These are phyloP conservation scores for Ambrosiella xylebori DNA, from an alignment of 2,329 filamentous ascomycete species.

Conservation along the genomic window DNA sequence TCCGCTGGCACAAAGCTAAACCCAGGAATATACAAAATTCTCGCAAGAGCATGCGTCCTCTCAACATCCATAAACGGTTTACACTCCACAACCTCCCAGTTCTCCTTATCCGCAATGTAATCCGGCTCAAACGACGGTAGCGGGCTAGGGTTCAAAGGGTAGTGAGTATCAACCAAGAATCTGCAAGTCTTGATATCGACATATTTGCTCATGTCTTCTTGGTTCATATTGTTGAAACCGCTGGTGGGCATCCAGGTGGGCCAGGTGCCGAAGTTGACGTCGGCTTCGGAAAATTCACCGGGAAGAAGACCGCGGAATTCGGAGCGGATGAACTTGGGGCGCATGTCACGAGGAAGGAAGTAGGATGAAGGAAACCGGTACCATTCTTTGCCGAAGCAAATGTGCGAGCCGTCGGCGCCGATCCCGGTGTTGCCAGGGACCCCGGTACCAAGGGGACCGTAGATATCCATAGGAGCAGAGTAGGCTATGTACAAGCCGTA, in stretches of 20 bases:
- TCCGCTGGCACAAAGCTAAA: constrained; percentile 48
- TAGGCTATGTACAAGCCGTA: constrained; percentile 68
- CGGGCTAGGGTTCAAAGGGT: constrained; percentile 35
- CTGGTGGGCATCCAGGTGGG: constrained; percentile 62
- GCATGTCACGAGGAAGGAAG: constrained; percentile 68
- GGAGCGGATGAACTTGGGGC: constrained; percentile 76
- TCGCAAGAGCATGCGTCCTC: constrained; percentile 53
- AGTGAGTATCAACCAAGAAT: constrained; percentile 78
- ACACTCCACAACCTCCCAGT: constrained; percentile 66
- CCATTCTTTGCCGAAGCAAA: constrained; percentile 95
- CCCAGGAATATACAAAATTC: constrained; percentile 70
- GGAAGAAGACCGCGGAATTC: constrained; percentile 80
- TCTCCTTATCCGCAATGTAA: constrained; percentile 53
- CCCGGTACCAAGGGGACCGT: constrained; percentile 45
- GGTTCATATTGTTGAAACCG: constrained; percentile 85
- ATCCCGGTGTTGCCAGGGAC: constrained; percentile 30
- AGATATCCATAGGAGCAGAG: constrained; percentile 58
- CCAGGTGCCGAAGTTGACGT: constrained; percentile 52
- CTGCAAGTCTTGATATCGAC: constrained; percentile 57
- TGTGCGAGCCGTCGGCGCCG: constrained; percentile 43
- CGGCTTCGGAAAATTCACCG: constrained; percentile 70
- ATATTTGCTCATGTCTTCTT: constrained; percentile 78
- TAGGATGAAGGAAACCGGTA: constrained; percentile 93
- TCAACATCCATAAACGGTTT: constrained; percentile 64
- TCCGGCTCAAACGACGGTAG: constrained; percentile 45